Percentiles rank a stretch among this genome's conserved stretches.
Evolutionary conservation across 2,329 filamentous ascomycete genomes (phyloP).

Genomic region (Pseudofabraea citricarpa): DNA sequence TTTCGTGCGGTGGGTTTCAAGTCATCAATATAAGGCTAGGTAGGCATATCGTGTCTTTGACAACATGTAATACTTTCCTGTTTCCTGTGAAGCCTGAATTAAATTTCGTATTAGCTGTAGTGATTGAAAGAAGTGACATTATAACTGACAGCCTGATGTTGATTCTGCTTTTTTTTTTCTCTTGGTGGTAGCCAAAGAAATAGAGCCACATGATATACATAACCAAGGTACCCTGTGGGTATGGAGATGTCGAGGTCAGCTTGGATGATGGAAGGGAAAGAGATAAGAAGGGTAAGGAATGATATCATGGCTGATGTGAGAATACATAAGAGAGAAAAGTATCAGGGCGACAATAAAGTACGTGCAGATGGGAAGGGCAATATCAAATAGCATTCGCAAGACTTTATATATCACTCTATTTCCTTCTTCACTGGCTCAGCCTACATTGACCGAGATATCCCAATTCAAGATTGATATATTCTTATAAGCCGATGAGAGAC

Average conservation of each 20-base stretch:
- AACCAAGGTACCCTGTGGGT: constrained; percentile 48
- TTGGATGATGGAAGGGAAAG: background rate
- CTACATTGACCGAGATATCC: too few species aligned
- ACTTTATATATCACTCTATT: too few species aligned
- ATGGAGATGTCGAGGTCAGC: constrained; percentile 15
- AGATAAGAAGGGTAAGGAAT: background rate
- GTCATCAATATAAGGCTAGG: constrained; percentile 33
- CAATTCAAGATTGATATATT: too few species aligned
- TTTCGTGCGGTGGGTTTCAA: constrained; percentile 36
- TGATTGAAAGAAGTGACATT: background rate
- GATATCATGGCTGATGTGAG: background rate
- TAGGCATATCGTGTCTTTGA: constrained; percentile 36
- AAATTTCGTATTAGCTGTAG: background rate
- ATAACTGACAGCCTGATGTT: constrained; percentile 33
- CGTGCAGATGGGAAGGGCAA: too few species aligned
- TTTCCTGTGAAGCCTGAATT: constrained; percentile 22
- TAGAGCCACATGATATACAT: constrained; percentile 25
- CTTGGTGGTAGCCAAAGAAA: background rate
- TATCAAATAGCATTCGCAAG: too few species aligned
- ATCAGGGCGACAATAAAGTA: too few species aligned
- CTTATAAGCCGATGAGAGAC: too few species aligned
- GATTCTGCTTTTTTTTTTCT: constrained; percentile 37
- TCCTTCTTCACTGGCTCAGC: too few species aligned
- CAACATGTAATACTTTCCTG: constrained; percentile 31
- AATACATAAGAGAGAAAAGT: too few species aligned